Evolutionary conservation across 495 filamentous ascomycete genomes (phyloP).

Genomic region (Xylaria sp.): DNA sequence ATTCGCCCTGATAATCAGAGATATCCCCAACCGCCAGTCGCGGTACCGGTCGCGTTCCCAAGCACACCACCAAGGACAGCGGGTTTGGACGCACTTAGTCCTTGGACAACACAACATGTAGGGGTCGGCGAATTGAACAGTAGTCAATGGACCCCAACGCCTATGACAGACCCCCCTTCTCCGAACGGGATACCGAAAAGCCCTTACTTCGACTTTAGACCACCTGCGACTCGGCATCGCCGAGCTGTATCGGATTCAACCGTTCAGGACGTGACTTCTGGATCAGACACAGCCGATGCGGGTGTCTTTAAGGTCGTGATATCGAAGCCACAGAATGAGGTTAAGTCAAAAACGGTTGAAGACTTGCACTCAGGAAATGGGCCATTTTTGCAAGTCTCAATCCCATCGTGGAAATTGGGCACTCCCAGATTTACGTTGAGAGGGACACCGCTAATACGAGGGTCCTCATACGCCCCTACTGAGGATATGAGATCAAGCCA

Average conservation of each 20-base stretch:
- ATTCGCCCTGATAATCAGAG: slow-evolving; percentile 64
- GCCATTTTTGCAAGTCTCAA: slow-evolving; percentile 75
- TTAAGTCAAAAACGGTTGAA: slow-evolving; percentile 70
- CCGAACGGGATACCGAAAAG: slow-evolving; percentile 39
- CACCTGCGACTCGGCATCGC: slow-evolving; percentile 44
- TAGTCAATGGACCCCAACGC: slow-evolving; percentile 51
- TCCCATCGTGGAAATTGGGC: slow-evolving; percentile 86
- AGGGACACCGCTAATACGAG: slow-evolving; percentile 81
- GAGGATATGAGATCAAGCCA: slow-evolving; percentile 55
- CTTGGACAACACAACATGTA: slow-evolving; percentile 37
- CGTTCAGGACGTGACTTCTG: slow-evolving; percentile 51
- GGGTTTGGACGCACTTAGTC: slow-evolving; percentile 54
- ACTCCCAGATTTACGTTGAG: slow-evolving; percentile 80
- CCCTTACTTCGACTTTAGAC: slow-evolving; percentile 38
- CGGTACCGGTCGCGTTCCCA: slow-evolving; percentile 66
- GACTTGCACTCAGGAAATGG: slow-evolving; percentile 52
- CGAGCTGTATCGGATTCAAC: slow-evolving; percentile 60
- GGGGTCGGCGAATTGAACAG: slow-evolving; percentile 54
- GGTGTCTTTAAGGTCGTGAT: slow-evolving; percentile 86
- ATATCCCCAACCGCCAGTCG: slow-evolving; percentile 64
- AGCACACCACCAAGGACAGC: slow-evolving; percentile 64
- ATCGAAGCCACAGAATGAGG: slow-evolving; percentile 69
- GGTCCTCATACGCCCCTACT: slow-evolving; percentile 68
- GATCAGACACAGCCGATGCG: slow-evolving; percentile 58
- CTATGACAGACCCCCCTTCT: slow-evolving; percentile 39